Evolutionary conservation across 2,329 filamentous ascomycete species (phyloP).

Genomic region (Colletotrichum sp.): DNA sequence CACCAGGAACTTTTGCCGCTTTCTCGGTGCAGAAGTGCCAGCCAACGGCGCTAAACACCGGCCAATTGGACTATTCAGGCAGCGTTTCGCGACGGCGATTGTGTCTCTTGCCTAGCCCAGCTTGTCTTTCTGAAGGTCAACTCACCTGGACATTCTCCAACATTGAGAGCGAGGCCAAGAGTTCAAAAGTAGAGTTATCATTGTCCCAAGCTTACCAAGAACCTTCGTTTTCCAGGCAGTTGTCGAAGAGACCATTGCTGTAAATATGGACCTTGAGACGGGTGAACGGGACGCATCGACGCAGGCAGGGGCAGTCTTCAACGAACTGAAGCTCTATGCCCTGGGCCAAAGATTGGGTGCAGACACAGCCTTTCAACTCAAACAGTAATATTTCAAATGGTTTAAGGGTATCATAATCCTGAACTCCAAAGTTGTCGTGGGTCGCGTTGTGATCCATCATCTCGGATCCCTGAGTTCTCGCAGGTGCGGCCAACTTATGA

Average conservation of each 20-base stretch:
- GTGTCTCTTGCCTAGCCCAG: background rate
- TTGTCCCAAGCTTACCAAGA: background rate
- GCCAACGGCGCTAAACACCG: background rate
- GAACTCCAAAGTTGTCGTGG: background rate
- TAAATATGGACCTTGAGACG: background rate
- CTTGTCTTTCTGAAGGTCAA: background rate
- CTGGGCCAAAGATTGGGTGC: background rate
- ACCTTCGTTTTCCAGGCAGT: background rate
- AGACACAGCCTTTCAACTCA: background rate
- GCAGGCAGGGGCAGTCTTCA: background rate
- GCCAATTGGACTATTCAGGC: background rate
- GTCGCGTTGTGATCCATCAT: background rate
- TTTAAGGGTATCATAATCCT: constrained; percentile 4
- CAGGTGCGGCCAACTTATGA: background rate
- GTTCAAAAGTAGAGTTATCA: background rate
- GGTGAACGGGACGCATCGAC: background rate
- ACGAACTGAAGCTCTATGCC: background rate
- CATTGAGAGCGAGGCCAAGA: background rate
- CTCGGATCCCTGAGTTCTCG: background rate
- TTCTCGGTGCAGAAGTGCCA: constrained; percentile 3
- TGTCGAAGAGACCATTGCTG: background rate
- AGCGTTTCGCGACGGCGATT: background rate
- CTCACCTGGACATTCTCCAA: background rate
- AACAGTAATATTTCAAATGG: background rate
- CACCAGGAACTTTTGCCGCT: constrained; percentile 6